phyloP scores from a whole-genome alignment of 192 early-diverging fungal species.

The Mortierella claussenii region DNA sequence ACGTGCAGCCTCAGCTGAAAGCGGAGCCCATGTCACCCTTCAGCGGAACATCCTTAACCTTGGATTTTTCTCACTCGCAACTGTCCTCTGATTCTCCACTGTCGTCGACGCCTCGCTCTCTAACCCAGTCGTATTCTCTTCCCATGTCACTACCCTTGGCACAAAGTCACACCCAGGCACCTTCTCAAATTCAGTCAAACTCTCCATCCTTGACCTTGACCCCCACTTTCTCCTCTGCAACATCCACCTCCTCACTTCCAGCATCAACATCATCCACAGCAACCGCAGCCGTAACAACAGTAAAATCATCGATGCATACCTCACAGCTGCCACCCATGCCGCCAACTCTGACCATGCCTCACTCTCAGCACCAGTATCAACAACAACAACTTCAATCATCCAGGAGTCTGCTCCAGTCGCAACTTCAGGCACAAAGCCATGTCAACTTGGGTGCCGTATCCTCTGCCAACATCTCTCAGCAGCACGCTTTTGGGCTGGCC shows the following conservation, averaged over 20 bases:
- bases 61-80: slow-evolving; percentile 6
- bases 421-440: slow-evolving; percentile 1
- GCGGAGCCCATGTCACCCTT: slow-evolving; percentile 30
- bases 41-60: neutral
- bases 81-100: neutral
- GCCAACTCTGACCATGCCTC: slow-evolving; percentile 1
- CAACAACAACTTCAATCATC: slow-evolving; percentile 7
- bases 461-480: neutral
- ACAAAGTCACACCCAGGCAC: neutral
- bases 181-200: neutral
- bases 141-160: neutral
- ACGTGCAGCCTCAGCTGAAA: slow-evolving; percentile 13
- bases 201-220: slow-evolving; percentile 1
- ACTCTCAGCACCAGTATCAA: slow-evolving; percentile 1
- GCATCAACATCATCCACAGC: too few species aligned
- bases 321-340: slow-evolving; percentile 15
- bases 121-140: neutral
- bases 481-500: slow-evolving; percentile 17
- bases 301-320: slow-evolving; percentile 12
- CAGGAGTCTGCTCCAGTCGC: neutral
- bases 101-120: neutral
- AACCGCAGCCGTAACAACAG: too few species aligned
- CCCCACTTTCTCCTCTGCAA: neutral
- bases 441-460: too few species aligned
- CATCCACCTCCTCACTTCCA: neutral